Percentiles rank a stretch among this genome's conserved stretches.
These are phyloP conservation scores for Fraxinus dipetala DNA, from an alignment of 305 asterid genomes.

Conservation along the genomic window DNA sequence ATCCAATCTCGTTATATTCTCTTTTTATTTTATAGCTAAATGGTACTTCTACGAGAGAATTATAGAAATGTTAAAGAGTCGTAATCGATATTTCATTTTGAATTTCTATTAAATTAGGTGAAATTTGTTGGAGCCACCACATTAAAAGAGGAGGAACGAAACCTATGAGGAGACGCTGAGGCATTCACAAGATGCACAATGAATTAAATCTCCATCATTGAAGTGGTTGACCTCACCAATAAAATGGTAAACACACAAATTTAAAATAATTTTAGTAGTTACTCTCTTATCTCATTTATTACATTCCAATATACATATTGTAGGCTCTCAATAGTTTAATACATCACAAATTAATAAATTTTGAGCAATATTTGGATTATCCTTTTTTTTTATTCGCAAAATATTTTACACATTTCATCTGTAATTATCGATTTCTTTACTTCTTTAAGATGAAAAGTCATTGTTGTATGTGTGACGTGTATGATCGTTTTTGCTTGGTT, in stretches of 20 bases:
- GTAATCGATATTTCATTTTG: neutral
- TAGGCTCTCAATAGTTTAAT: neutral
- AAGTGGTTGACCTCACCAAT: constrained; percentile 12
- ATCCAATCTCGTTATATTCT: neutral
- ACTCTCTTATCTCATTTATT: constrained; percentile 4
- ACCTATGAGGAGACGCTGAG: neutral
- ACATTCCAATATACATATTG: neutral
- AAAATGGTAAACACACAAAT: too few species aligned
- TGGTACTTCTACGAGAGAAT: too few species aligned
- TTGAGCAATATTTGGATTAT: too few species aligned
- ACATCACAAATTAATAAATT: too few species aligned
- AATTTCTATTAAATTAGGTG: neutral
- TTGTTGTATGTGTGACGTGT: neutral
- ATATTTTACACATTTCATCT: too few species aligned
- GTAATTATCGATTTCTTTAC: too few species aligned
- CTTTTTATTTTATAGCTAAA: neutral
- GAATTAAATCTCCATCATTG: neutral
- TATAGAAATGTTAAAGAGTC: neutral
- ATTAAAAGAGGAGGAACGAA: neutral
- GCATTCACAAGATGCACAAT: constrained; percentile 17
- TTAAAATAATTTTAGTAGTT: neutral
- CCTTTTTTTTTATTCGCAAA: too few species aligned
- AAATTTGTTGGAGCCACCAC: neutral
- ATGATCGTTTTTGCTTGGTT: neutral
- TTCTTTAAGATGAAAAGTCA: neutral